Base-by-base conservation (phyloP, 305 asterid genomes). In the Coffea humblotiana region DNA sequence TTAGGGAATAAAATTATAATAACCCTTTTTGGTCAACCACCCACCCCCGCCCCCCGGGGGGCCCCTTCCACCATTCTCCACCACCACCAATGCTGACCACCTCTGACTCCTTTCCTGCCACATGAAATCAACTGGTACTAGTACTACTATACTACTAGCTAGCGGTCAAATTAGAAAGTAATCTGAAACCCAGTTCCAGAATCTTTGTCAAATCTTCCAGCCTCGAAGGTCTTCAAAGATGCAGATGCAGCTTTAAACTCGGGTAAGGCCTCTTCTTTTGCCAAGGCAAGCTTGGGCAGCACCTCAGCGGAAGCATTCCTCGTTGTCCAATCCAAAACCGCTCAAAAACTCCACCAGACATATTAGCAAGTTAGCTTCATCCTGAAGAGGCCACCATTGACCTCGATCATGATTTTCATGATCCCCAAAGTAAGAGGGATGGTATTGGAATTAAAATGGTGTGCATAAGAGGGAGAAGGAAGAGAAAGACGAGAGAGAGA, bases 251-350 rank as follows among this genome's bases (percentile, higher is more conserved):
- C 66, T 65, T 93, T 95, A 71, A 86, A 83, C 83, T 91, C 97
- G 70, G 90, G 82, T 72, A 95, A 86, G 6, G 83, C 71, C 3
- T 84, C 90, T 72, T 82, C 89, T 80, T 88, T 97, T 37, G 84
- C 90, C 74, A 78, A 64, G 51, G 94, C 92, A 72, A 95, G 86
- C 88, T 87, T 91, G 81, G 82, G 78, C 88, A 95, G 81, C 18
- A 90, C 93, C 89, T 92, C 99, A 0, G 94, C 90, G 0, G 97
- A 91, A 4, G 97, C 96, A 83, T 92, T 94, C 88, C 98, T 86
- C 48, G 90, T 89, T 0, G 94, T 96, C 98, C 98, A 93, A 84
- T 95, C 99, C 40, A 92, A 94, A 94, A 81, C 92, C 89, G 60
- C 88, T 88, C 80, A 95, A 51, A 27, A 89, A 92, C 77, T 88